Conservation (phyloP, 345 rosid species). For the Dimocarpus longan region DNA sequence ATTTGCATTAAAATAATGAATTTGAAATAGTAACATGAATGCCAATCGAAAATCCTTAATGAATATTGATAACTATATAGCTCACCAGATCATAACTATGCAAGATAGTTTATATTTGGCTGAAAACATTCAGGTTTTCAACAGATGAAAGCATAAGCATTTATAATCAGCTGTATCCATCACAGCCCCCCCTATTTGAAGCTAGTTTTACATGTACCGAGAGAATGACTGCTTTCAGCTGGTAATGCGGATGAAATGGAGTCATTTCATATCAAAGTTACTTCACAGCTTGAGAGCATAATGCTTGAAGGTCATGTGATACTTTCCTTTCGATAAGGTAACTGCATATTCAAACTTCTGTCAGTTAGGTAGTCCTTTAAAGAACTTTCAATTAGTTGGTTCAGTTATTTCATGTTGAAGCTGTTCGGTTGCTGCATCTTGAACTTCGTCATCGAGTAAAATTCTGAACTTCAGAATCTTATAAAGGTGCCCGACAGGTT, state of each 20-base stretch:
- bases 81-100: neutral
- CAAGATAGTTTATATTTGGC: neutral
- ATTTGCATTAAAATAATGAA: no score
- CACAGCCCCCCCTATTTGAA: neutral
- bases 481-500: slow-evolving; percentile 52
- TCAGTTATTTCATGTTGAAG: slow-evolving; percentile 27
- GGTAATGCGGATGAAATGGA: neutral
- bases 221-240: neutral
- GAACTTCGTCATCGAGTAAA: slow-evolving; percentile 37
- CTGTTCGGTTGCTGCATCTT: slow-evolving; percentile 27
- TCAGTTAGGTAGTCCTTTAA: neutral
- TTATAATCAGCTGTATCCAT: neutral
- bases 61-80: neutral
- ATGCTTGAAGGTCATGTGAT: neutral
- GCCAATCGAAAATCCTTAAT: no score
- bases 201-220: neutral
- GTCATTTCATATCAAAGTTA: neutral
- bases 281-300: neutral
- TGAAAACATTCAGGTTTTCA: neutral
- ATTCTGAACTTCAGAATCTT: slow-evolving; percentile 62
- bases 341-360: neutral
- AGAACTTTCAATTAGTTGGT: neutral
- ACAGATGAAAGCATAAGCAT: neutral
- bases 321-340: neutral
- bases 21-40: no score